Conservation (phyloP, 176 grass and related monocot species). For the bread wheat (Triticum aestivum) region DNA sequence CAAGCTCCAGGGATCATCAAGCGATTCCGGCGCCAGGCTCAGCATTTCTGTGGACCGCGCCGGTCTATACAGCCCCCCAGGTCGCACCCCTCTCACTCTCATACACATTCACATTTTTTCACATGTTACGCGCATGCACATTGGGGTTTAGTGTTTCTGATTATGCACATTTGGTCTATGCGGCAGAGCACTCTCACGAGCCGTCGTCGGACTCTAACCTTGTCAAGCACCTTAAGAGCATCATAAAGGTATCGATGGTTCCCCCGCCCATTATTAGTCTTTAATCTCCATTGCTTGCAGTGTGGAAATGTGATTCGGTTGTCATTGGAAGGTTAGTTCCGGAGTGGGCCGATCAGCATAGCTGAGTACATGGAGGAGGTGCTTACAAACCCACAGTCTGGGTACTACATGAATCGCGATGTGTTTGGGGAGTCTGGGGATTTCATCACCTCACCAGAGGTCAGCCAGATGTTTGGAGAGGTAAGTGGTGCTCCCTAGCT, state of each 20-base stretch:
- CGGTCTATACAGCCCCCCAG: slow-evolving; percentile 67
- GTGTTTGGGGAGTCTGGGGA: slow-evolving; percentile 85
- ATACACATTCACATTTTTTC: background rate
- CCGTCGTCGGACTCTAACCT: slow-evolving; percentile 65
- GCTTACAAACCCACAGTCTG: slow-evolving; percentile 80
- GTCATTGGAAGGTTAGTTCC: slow-evolving; percentile 49
- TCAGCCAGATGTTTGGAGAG: slow-evolving; percentile 99
- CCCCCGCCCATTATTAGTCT: background rate
- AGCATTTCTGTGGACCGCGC: slow-evolving; percentile 74
- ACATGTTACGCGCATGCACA: background rate
- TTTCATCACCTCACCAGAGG: slow-evolving; percentile 92
- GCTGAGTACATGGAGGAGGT: slow-evolving; percentile 99
- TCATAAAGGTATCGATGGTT: slow-evolving; percentile 62
- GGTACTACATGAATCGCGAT: slow-evolving; percentile 86
- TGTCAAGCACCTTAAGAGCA: slow-evolving; percentile 93
- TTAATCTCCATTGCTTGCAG: background rate
- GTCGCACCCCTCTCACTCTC: slow-evolving; percentile 16
- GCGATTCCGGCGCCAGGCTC: background rate
- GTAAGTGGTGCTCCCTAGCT: slow-evolving; percentile 39
- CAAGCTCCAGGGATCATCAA: background rate
- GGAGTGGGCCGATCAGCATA: slow-evolving; percentile 85
- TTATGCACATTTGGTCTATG: slow-evolving; percentile 5
- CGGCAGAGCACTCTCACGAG: slow-evolving; percentile 69
- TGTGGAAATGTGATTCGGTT: slow-evolving; percentile 31
- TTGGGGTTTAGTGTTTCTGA: slow-evolving; percentile 32